A percentile compares a stretch with the other conserved stretches of the same genome.
phyloP scores from a whole-genome alignment of 2,329 filamentous ascomycete species.

The Apiospora phragmitis region DNA sequence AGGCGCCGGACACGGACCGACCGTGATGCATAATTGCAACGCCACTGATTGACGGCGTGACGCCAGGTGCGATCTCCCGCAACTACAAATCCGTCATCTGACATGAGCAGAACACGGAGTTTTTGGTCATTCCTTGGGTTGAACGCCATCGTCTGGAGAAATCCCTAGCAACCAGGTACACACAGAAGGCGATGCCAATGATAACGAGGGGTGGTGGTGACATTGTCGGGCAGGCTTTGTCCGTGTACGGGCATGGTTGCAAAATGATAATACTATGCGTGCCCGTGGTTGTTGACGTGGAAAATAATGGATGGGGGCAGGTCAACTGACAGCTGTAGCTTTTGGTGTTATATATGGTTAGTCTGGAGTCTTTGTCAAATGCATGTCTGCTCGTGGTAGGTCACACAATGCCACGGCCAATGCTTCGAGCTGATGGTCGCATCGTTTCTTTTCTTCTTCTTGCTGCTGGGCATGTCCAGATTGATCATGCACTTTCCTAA shows the following conservation, averaged over 20 bases:
- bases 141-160: background rate
- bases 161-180: background rate
- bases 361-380: too few relatives aligned
- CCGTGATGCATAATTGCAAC: background rate
- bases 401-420: background rate
- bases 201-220: background rate
- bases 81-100: background rate
- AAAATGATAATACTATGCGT: background rate
- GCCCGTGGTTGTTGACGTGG: background rate
- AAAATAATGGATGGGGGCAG: background rate
- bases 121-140: background rate
- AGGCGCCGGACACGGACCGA: conserved; percentile 2
- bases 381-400: background rate
- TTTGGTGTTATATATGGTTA: too few relatives aligned
- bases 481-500: too few relatives aligned
- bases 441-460: too few relatives aligned
- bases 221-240: background rate
- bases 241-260: background rate
- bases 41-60: background rate
- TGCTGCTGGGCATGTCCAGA: too few relatives aligned
- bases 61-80: background rate
- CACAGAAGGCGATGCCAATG: background rate
- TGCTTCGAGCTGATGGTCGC: background rate
- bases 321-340: background rate
- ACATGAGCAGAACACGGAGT: background rate